Conservation (phyloP, 1,284 basidiomycete species). For the Neonothopanus nambi region DNA sequence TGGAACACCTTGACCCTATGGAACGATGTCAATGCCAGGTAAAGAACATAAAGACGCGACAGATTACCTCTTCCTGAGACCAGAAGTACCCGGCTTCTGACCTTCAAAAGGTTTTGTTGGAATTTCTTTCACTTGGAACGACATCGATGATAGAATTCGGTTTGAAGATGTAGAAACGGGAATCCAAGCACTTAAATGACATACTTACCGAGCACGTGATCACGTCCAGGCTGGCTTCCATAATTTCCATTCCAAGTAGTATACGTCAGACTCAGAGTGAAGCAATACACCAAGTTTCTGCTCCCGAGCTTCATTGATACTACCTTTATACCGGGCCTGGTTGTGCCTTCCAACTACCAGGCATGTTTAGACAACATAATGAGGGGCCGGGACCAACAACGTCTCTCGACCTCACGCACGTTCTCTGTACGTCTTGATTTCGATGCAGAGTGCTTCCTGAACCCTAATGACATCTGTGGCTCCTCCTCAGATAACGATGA, state of each 20-base stretch:
- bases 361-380: slow-evolving; percentile 1
- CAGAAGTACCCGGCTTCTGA: slow-evolving; percentile 95
- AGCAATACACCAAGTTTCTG: too few relatives aligned
- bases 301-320: too few relatives aligned
- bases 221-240: background rate
- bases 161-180: background rate
- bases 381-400: slow-evolving; percentile 28
- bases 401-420: slow-evolving; percentile 66
- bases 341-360: background rate
- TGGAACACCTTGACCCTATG: slow-evolving; percentile 90
- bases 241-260: too few relatives aligned
- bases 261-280: too few relatives aligned
- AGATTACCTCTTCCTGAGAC: slow-evolving; percentile 84
- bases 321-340: too few relatives aligned
- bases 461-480: slow-evolving; percentile 3
- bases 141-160: slow-evolving; percentile 34
- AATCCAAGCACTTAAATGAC: background rate
- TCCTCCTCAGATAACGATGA: slow-evolving; percentile 60
- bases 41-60: slow-evolving; percentile 16
- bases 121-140: slow-evolving; percentile 57
- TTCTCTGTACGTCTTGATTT: slow-evolving; percentile 51
- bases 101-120: slow-evolving; percentile 80
- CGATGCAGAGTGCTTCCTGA: background rate
- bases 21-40: slow-evolving; percentile 18
- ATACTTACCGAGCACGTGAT: background rate